Base-by-base conservation (phyloP, 2,329 filamentous ascomycete species). In the Fusarium beomiforme region DNA sequence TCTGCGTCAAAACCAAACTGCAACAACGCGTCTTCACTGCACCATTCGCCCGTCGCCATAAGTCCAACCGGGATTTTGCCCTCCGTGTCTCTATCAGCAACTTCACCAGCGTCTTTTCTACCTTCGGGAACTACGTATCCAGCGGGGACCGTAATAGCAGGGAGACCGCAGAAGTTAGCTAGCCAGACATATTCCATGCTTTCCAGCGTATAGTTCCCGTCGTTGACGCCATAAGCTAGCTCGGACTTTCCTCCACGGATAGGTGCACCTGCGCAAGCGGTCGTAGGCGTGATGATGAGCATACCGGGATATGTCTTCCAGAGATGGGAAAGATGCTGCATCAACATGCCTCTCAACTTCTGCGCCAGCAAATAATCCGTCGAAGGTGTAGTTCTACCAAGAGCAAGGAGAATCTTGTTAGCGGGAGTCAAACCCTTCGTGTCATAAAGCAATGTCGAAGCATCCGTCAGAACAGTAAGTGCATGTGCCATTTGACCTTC, bases 401-500 rank as follows among this genome's bases (percentile, higher is more conserved):
- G 84, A 0, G 87, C 86, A 41, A 94, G 83, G 8, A 94, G 84
- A 37, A 94, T 84, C 64, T 89, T 88, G 79, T 91, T 93, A 0
- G 89, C 84, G 0, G 88, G 81, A 0, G 89, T 88, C 41, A 91
- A 82, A 26, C 85, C 83, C 8, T 79, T 75, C 1, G 85, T 81
- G 17, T 89, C 78, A 6, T 83, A 64, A 79, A 88, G 73, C 19
- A 86, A 71, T 1, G 84, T 83, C 3, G 84, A 80, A 2, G 80
- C 85, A 43, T 95, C 92, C 11, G 87, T 86, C 57, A 95, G 87
- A 67, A 94, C 92, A 1, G 92, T 93, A 67, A 95, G 80, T 24
- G 91, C 90, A 78, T 95, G 92, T 0, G 92, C 92, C 23, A 89
- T 85, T 78, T 94, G 91, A 24, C 90, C 91, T 73, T 93, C 87